Evolutionary conservation across 2,329 filamentous ascomycete species (phyloP).

Genomic region (Fusarium humuli): DNA sequence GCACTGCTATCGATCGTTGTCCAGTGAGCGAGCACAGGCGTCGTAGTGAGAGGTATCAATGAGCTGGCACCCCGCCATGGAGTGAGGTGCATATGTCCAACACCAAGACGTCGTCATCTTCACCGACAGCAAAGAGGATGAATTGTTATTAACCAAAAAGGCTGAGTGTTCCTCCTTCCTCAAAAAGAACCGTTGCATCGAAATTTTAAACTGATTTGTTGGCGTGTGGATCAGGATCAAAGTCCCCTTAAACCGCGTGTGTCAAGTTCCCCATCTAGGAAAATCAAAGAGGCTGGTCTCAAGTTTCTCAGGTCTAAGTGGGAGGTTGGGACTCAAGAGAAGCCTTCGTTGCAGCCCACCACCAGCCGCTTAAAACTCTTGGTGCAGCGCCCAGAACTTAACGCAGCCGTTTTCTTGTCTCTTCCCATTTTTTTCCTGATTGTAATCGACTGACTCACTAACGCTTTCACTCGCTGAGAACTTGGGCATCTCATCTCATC

Average conservation of each 20-base stretch:
- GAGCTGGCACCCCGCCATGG: constrained; percentile 45
- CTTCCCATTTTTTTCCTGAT: constrained; percentile 17
- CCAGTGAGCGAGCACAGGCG: constrained; percentile 43
- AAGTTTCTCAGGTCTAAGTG: constrained; percentile 42
- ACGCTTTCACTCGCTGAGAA: constrained; percentile 4
- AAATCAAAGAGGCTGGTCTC: constrained; percentile 49
- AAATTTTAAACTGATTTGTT: constrained; percentile 36
- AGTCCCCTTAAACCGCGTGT: constrained; percentile 39
- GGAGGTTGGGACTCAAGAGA: constrained; percentile 51
- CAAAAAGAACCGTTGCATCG: constrained; percentile 11
- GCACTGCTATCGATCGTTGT: constrained; percentile 46
- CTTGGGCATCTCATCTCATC: constrained; percentile 4
- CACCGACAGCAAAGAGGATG: constrained; percentile 15
- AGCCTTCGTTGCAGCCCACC: constrained; percentile 41
- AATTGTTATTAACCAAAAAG: constrained; percentile 23
- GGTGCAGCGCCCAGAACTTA: constrained; percentile 48
- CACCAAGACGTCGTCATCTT: constrained; percentile 35
- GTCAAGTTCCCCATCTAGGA: constrained; percentile 32
- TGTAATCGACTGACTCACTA: constrained; percentile 16
- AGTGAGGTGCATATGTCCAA: constrained; percentile 27
- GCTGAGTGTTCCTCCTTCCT: constrained; percentile 32
- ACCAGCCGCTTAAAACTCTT: constrained; percentile 50
- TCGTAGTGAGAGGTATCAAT: constrained; percentile 36
- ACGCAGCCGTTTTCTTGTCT: constrained; percentile 32
- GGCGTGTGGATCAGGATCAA: constrained; percentile 34